Base-by-base conservation (phyloP, 305 asterid genomes). In the Fraxinus latifolia region DNA sequence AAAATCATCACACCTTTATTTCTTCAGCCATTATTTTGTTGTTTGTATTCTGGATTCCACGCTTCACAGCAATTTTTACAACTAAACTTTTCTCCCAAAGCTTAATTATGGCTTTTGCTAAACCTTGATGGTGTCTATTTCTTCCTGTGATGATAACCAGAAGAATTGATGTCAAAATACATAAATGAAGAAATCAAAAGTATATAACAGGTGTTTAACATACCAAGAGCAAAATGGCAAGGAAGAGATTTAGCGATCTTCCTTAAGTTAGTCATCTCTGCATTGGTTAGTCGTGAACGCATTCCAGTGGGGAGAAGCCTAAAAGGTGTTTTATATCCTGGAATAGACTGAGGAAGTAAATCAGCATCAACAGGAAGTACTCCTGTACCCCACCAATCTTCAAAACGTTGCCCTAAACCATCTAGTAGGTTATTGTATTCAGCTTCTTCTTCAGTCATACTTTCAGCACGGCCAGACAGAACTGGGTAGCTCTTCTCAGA, bases 351-450 rank as follows among this genome's bases (percentile, higher is more conserved):
- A 84, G 98, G 98, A 84, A 96, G 99, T 85, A 91, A 89, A 90
- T 96, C 99, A 81, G 98, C 99, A 85, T 96, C 98, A 74, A 96
- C 97, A 77, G 99, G 99, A 87, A 93, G 97, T 74, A 94, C 88
- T 73, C 99, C 99, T 19, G 95, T 96, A 79, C 99, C 99, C 99
- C 99, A 96, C 99, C 99, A 96, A 73, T 96, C 98, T 83, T 96
- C 97, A 82, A 92, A 96, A 60, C 98, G 93, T 80, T 97, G 98
- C 68, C 98, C 99, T 86, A 96, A 90, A 84, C 97, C 97, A 87
- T 92, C 95, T 85, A 96, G 90, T 73, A 92, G 82, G 76, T 75
- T 84, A 84, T 89, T 89, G 89, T 86, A 94, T 83, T 94, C 97
- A 82, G 87, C 86, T 90, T 92, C 98, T 83, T 91, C 96, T 85